Evolutionary conservation across 345 rosid species (phyloP), one percentile per base, ranked within the genome.

Genomic region (Boechera divaricarpa): DNA sequence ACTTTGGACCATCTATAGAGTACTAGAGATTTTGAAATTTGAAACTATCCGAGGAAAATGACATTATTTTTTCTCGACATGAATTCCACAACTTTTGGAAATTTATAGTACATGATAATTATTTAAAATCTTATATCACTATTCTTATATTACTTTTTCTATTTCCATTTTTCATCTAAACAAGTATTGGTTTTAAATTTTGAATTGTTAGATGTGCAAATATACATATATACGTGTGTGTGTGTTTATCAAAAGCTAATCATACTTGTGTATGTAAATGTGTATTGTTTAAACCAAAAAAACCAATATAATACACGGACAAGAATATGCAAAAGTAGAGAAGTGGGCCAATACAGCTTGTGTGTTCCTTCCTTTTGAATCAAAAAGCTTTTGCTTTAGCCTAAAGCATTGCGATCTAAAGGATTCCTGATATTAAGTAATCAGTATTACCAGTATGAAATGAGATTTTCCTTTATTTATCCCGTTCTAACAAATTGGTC

Each of bases 301-400:
- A 15, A 5, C 10, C 41, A 55, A 63, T 70, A 31, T 13, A 71
- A 31, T 29, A 65, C 39, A 36, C 42, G 21, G 28, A 29, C 29
- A 64, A 71, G 72, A 64, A 57, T 64, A 78, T 59, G 42, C 69
- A 60, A 72, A 72, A 72, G 69, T 13, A 59, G 62, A 59, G 57
- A 72, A 61, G 67, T 49, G 73, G 77, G 74, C 16, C 69, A 59
- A 67, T 39, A 52, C 15, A 41, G 54, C 67, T 65, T 47, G 59
- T 71, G 77, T 35, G 13, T 57, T 56, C 60, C 77, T 78, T 72
- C 1, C 63, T 78, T 78, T 72, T 60, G 77, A 59, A 72, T 72
- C 69, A 78, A 72, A 65, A 72, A 72, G 57, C 62, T 72, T 66
- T 78, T 78, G 73, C 81, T 78, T 77, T 77, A 13, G 72, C 81